phyloP scores from a whole-genome alignment of 176 grass and related monocot genomes.

The Sorghum bicolor region DNA sequence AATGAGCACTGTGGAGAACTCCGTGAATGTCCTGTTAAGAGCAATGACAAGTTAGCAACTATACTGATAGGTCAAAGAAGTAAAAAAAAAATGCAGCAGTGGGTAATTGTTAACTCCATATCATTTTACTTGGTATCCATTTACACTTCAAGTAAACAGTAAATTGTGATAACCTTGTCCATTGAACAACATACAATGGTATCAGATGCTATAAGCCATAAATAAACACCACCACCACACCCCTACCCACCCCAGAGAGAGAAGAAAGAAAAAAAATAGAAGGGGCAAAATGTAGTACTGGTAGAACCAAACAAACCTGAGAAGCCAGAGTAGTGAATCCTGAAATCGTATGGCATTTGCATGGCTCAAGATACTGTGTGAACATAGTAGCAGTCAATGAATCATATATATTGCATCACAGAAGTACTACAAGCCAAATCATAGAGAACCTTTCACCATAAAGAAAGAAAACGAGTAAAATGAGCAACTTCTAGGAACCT shows the following conservation, averaged over 20 bases:
- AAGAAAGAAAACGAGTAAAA: background rate
- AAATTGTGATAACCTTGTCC: background rate
- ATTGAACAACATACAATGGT: background rate
- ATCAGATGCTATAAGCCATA: conserved; percentile 5
- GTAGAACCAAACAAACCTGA: conserved; percentile 54
- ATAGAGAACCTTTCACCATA: background rate
- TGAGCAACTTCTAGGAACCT: conserved; percentile 10
- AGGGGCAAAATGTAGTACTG: background rate
- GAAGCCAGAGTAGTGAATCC: conserved; percentile 78
- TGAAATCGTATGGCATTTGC: conserved; percentile 61
- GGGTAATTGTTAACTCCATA: background rate
- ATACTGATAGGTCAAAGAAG: background rate
- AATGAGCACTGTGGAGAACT: conserved; percentile 60
- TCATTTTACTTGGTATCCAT: conserved; percentile 12
- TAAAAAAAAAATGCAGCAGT: conserved; percentile 8
- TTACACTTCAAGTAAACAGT: conserved; percentile 15
- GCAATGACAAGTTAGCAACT: conserved; percentile 25
- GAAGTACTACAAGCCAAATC: conserved; percentile 11
- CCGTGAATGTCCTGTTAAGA: conserved; percentile 74
- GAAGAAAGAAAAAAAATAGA: background rate
- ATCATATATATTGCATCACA: conserved; percentile 6
- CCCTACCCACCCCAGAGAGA: background rate
- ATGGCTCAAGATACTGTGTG: conserved; percentile 67
- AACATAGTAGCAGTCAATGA: conserved; percentile 35
- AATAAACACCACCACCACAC: background rate